A percentile compares a stretch with the other conserved stretches of the same genome.
phyloP scores from a whole-genome alignment of 2,329 filamentous ascomycete species.

The Trichophyton mentagrophytes region DNA sequence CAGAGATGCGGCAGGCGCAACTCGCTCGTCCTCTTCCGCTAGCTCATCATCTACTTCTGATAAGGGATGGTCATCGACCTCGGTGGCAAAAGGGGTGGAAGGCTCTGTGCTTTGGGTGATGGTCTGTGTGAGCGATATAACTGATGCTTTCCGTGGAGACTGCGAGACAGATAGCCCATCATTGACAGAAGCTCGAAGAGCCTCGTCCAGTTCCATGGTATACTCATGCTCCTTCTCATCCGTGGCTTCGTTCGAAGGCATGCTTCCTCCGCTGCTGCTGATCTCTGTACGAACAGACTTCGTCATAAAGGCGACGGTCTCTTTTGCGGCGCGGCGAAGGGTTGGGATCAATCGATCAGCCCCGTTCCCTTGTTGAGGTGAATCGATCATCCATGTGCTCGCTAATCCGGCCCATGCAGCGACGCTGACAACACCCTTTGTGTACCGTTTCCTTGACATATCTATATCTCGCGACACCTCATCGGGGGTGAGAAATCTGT shows the following conservation, averaged over 20 bases:
- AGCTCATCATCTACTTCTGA: slow-evolving; percentile 7
- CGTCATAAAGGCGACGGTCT: slow-evolving; percentile 27
- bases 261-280: slow-evolving; percentile 17
- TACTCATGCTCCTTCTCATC: neutral
- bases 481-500: slow-evolving; percentile 20
- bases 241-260: neutral
- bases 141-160: slow-evolving; percentile 26
- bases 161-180: slow-evolving; percentile 1
- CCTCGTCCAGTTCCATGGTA: neutral
- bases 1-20: slow-evolving; percentile 5
- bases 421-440: slow-evolving; percentile 25
- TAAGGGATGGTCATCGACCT: slow-evolving; percentile 5
- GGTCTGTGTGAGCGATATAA: slow-evolving; percentile 32
- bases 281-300: slow-evolving; percentile 32
- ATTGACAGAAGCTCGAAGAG: neutral
- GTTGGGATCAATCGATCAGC: slow-evolving; percentile 32
- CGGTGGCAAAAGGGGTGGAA: slow-evolving; percentile 13
- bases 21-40: slow-evolving; percentile 7
- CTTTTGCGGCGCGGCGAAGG: slow-evolving; percentile 29
- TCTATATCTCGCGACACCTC: slow-evolving; percentile 23
- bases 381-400: slow-evolving; percentile 28
- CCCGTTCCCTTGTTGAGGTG: slow-evolving; percentile 26
- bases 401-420: slow-evolving; percentile 29
- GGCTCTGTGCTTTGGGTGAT: slow-evolving; percentile 27
- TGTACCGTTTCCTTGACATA: slow-evolving; percentile 28